Conservation (phyloP, 2,329 filamentous ascomycete genomes). For the Neodidymelliopsis sp. region DNA sequence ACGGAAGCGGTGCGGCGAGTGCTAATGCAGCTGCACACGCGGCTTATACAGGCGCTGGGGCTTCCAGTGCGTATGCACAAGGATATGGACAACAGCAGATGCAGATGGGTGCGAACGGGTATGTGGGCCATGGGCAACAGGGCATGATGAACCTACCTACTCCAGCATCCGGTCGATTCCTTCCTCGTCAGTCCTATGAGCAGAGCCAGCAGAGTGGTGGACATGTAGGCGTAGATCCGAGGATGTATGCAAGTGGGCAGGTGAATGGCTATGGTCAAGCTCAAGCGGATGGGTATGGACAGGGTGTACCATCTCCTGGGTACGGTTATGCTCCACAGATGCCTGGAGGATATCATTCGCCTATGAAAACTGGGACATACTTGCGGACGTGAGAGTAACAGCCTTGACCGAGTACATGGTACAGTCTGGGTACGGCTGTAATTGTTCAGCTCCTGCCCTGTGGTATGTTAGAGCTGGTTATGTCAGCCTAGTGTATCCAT, state of each 20-base stretch:
- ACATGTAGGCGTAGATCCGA: neutral
- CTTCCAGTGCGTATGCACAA: constrained; percentile 7
- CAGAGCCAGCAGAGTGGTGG: neutral
- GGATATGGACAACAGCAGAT: constrained; percentile 7
- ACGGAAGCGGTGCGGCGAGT: constrained; percentile 1
- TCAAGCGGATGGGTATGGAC: neutral
- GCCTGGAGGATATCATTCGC: neutral
- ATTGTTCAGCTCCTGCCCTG: no score
- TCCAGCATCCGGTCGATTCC: neutral
- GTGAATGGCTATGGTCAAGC: neutral
- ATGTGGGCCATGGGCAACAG: constrained; percentile 10
- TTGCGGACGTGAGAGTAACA: no score
- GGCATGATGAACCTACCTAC: constrained; percentile 12
- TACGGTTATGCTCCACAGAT: constrained; percentile 4
- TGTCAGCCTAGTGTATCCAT: no score
- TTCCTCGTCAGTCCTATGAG: constrained; percentile 2
- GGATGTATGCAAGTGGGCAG: neutral
- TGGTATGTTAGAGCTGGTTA: no score
- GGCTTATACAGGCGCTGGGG: neutral
- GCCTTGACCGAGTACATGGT: no score
- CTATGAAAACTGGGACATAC: no score
- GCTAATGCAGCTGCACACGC: constrained; percentile 16
- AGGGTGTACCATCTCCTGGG: neutral
- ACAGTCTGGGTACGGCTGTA: no score
- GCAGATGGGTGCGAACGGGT: neutral